These are phyloP conservation scores for Leccinum olivaceopallidum DNA, from an alignment of 768 basidiomycete genomes.

Conservation along the genomic window DNA sequence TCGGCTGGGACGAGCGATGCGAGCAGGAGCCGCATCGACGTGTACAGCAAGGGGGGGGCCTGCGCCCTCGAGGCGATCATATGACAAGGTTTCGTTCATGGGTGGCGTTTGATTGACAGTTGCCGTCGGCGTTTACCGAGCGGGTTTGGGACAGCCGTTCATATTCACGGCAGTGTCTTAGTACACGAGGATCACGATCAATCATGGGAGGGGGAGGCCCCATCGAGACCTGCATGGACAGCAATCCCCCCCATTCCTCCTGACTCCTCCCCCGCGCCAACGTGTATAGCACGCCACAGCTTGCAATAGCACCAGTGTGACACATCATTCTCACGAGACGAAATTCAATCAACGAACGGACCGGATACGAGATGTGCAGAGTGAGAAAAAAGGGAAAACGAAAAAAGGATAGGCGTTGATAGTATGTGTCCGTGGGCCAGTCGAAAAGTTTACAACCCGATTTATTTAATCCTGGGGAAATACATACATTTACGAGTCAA, in stretches of 20 bases:
- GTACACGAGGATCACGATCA: slow-evolving; percentile 17
- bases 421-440: slow-evolving; percentile 4
- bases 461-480: slow-evolving; percentile 15
- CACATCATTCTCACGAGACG: slow-evolving; percentile 8
- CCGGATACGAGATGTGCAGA: slow-evolving; percentile 5
- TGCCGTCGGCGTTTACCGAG: slow-evolving; percentile 23
- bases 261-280: not conserved
- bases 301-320: slow-evolving; percentile 1
- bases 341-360: slow-evolving; percentile 12
- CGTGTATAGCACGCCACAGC: slow-evolving; percentile 13
- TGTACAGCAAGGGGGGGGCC: slow-evolving; percentile 15
- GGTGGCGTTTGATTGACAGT: slow-evolving; percentile 26
- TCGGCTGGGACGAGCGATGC: slow-evolving; percentile 6
- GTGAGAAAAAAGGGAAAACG: not conserved
- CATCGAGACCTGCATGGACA: not conserved
- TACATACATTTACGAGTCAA: slow-evolving; percentile 20
- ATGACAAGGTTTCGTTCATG: slow-evolving; percentile 25
- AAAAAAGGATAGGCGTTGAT: slow-evolving; percentile 3
- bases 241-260: not conserved
- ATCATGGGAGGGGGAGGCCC: not conserved
- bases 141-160: slow-evolving; percentile 1
- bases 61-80: slow-evolving; percentile 21
- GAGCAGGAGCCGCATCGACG: not conserved
- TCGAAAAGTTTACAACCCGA: slow-evolving; percentile 24
- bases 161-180: slow-evolving; percentile 12